Evolutionary conservation across 129 eudicot genomes (phyloP), one percentile per base, ranked within the genome.

Genomic region (Saposhnikovia divaricata): DNA sequence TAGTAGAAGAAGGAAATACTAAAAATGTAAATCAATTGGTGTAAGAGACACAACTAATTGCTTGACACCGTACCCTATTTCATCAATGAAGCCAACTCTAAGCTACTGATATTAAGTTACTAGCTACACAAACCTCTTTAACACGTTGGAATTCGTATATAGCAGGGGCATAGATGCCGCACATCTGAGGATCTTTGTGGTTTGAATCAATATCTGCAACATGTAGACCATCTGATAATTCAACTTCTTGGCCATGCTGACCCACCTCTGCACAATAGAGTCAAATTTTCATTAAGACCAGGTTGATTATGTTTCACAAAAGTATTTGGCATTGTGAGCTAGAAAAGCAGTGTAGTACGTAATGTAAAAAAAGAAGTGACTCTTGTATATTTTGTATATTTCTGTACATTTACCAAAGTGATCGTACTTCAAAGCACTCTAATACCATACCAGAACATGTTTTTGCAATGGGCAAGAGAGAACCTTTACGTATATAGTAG

Each of bases 81-180:
- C n/a, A 39, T 53, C 40, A 40, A 23, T 3, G 48, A 42, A 39
- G 27, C 9, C 61, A 75, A 46, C 40, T 46, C 16, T 13, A 19
- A 34, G 31, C 59, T 14, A 75, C 61, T n/a, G 6, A 13, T 44
- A 74, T 27, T 13, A 75, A 50, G 43, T 38, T 42, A 61, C 66
- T 70, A 87, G 83, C 78, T 77, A 81, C 39, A 82, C 87, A 18
- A 43, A 96, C 99, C 99, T 96, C 98, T 81, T 83, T 81, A 75
- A 81, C 89, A 74, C 88, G 85, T 83, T 86, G 86, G 82, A 83
- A 79, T 55, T 57, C 74, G 76, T 89, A 87, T 82, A 96, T 85
- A 82, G 91, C 90, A 84, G 90, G 86, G 78, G 90, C 99, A 86
- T 96, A 96, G 31, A 88, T 68, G 83, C 93, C 85, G 82, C 99